A percentile compares a stretch with the other conserved stretches of the same genome.
Conservation (phyloP, 202 grass and related monocot genomes). For the Dendrocalamus latiflorus region DNA sequence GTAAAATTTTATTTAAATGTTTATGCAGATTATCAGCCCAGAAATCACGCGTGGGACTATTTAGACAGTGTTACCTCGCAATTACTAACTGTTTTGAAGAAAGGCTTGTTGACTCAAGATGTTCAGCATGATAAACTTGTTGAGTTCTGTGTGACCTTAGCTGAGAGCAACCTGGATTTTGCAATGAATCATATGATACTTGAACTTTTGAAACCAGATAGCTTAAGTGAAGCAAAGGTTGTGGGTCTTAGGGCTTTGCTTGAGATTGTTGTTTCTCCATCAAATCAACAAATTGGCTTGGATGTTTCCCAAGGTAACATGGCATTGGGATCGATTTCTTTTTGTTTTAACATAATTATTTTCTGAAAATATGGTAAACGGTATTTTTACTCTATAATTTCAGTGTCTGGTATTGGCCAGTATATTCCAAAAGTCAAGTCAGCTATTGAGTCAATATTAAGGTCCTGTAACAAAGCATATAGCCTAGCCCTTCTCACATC, state of each 20-base stretch:
- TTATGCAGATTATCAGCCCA: conserved; percentile 68
- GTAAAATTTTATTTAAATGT: conserved; percentile 98
- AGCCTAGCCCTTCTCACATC: conserved; percentile 90
- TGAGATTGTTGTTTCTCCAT: no score
- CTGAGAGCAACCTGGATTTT: conserved; percentile 87
- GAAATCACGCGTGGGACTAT: conserved; percentile 88
- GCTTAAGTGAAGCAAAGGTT: conserved; percentile 94
- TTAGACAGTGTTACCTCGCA: conserved; percentile 96
- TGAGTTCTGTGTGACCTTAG: conserved; percentile 92
- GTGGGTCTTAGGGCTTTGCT: no score
- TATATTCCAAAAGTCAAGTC: conserved; percentile 90
- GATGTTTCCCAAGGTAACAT: conserved; percentile 77
- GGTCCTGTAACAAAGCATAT: conserved; percentile 89
- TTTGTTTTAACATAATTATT: conserved; percentile 16
- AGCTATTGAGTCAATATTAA: conserved; percentile 89
- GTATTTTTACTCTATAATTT: conserved; percentile 26
- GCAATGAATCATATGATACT: conserved; percentile 99
- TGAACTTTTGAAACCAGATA: conserved; percentile 89
- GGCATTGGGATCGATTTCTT: background rate
- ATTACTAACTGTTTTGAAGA: conserved; percentile 79
- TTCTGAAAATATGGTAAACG: background rate
- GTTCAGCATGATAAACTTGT: conserved; percentile 97
- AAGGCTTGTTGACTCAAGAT: conserved; percentile 94
- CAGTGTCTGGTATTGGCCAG: conserved; percentile 67
- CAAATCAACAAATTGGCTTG: conserved; percentile 73